These are phyloP conservation scores for Puccinia triticina DNA, from an alignment of 1,284 basidiomycete genomes.

Conservation along the genomic window DNA sequence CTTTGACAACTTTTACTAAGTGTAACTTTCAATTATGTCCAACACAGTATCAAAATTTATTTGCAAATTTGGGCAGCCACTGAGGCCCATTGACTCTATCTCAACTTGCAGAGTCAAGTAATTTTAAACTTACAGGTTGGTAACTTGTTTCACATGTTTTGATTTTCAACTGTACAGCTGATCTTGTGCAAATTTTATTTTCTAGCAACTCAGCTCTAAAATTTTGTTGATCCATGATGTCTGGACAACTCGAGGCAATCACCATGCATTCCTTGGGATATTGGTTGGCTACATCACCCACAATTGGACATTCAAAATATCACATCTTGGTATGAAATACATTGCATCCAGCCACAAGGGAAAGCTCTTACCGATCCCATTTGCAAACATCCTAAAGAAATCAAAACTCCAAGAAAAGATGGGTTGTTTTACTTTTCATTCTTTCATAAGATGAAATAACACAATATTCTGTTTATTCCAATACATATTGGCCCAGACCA, in stretches of 20 bases:
- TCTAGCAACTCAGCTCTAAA: conserved; percentile 2
- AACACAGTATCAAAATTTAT: neutral
- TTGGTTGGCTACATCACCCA: neutral
- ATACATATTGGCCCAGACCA: conserved; percentile 1
- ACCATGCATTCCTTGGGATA: neutral
- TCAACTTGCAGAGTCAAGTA: neutral
- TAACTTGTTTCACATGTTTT: neutral
- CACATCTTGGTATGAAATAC: conserved; percentile 1
- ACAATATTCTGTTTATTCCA: neutral
- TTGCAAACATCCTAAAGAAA: conserved; percentile 17
- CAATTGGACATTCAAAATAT: neutral
- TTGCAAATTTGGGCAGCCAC: neutral
- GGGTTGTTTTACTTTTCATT: neutral
- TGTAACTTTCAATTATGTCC: neutral
- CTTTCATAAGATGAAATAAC: neutral
- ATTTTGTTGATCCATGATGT: conserved; percentile 12
- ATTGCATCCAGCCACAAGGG: conserved; percentile 16
- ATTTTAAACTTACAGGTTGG: neutral
- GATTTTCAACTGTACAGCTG: neutral
- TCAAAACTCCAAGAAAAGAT: conserved; percentile 21
- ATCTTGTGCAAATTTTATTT: neutral
- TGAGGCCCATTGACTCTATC: too few relatives aligned
- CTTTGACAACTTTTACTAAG: neutral
- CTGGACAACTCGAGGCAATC: conserved; percentile 17
- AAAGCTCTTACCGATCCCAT: conserved; percentile 5